These are phyloP conservation scores for Tolypocladium pustulatum DNA, from an alignment of 2,329 filamentous ascomycete genomes.

Conservation along the genomic window DNA sequence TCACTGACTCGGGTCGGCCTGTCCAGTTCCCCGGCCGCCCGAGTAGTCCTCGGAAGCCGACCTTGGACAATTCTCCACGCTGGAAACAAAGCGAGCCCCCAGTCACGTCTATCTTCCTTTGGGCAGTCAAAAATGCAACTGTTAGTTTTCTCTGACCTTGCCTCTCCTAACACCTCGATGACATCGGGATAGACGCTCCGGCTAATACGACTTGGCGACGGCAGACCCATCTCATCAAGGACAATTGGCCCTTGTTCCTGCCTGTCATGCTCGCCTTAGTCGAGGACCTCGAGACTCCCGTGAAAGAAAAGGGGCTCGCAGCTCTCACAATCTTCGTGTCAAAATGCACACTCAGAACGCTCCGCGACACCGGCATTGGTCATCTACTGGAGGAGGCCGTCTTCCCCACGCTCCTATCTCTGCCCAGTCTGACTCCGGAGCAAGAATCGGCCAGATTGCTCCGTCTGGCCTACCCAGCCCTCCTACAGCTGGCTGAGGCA, in stretches of 20 bases:
- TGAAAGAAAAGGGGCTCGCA: slow-evolving; percentile 45
- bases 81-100: not conserved
- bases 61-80: not conserved
- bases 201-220: not conserved
- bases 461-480: slow-evolving; percentile 51
- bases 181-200: not conserved
- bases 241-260: slow-evolving; percentile 56
- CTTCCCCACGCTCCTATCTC: slow-evolving; percentile 61
- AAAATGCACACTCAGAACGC: slow-evolving; percentile 39
- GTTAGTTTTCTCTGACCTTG: not conserved
- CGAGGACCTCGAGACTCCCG: slow-evolving; percentile 47
- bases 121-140: slow-evolving; percentile 4
- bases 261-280: slow-evolving; percentile 60
- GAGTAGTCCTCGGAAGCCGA: not conserved
- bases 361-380: slow-evolving; percentile 54
- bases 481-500: slow-evolving; percentile 44
- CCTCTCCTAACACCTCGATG: not conserved
- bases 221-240: slow-evolving; percentile 6
- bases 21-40: slow-evolving; percentile 10
- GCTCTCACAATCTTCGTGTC: slow-evolving; percentile 44
- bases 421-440: slow-evolving; percentile 69
- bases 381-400: slow-evolving; percentile 59
- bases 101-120: slow-evolving; percentile 1
- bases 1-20: slow-evolving; percentile 19
- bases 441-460: slow-evolving; percentile 58